Conservation (phyloP, 257 asterid species). For the Ilex asprella region DNA sequence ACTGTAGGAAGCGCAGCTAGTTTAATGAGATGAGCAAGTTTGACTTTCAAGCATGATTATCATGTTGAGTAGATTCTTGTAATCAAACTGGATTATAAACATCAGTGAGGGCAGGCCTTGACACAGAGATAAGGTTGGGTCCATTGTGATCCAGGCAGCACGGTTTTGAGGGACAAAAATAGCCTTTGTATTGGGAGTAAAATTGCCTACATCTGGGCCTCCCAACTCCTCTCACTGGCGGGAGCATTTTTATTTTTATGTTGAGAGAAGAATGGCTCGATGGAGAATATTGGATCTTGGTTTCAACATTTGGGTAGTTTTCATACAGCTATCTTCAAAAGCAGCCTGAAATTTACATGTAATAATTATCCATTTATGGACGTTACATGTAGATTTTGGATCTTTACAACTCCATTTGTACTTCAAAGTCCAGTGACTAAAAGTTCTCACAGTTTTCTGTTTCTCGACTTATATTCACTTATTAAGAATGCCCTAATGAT, state of each 20-base stretch:
- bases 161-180: background rate
- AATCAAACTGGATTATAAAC: too few species aligned
- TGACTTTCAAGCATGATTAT: too few species aligned
- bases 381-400: too few species aligned
- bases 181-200: too few species aligned
- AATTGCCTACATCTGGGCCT: too few species aligned
- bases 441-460: background rate
- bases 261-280: background rate
- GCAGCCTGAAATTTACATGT: background rate
- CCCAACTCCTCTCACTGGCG: too few species aligned
- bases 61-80: too few species aligned
- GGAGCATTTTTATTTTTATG: background rate
- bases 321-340: background rate
- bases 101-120: too few species aligned
- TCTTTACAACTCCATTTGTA: background rate
- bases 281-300: background rate
- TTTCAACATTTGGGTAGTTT: background rate
- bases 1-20: too few species aligned
- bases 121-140: too few species aligned
- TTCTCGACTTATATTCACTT: constrained; percentile 20
- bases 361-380: background rate
- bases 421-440: too few species aligned
- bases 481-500: constrained; percentile 11
- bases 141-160: background rate
- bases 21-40: too few species aligned